A percentile compares a stretch with the other conserved stretches of the same genome.
Conservation (phyloP, 2,329 filamentous ascomycete species). For the Hypoxylon sp. region DNA sequence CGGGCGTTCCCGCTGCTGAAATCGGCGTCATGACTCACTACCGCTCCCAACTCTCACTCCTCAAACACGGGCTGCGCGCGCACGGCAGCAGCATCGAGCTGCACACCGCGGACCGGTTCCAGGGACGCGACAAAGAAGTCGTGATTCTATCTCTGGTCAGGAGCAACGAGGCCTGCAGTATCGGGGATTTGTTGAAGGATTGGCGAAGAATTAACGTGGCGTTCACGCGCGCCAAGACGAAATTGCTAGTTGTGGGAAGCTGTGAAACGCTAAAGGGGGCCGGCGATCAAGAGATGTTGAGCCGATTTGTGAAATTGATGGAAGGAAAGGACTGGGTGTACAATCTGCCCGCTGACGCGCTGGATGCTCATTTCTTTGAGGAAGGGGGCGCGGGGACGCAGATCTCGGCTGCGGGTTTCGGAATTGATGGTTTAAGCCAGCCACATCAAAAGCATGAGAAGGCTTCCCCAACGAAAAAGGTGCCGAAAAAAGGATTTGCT, state of each 20-base stretch:
- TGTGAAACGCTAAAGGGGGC: slow-evolving; percentile 82
- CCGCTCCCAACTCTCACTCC: slow-evolving; percentile 87
- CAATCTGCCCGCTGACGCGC: slow-evolving; percentile 75
- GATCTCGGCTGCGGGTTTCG: slow-evolving; percentile 54
- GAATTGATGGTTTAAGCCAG: slow-evolving; percentile 3
- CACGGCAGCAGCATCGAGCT: slow-evolving; percentile 81
- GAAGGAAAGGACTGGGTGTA: slow-evolving; percentile 84
- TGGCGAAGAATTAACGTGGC: slow-evolving; percentile 96
- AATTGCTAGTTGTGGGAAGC: slow-evolving; percentile 90
- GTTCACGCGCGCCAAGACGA: slow-evolving; percentile 92
- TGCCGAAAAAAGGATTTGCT: slow-evolving; percentile 51
- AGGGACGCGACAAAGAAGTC: slow-evolving; percentile 95
- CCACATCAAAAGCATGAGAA: slow-evolving; percentile 43
- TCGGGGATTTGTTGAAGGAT: slow-evolving; percentile 93
- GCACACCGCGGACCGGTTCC: slow-evolving; percentile 97
- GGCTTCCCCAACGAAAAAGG: slow-evolving; percentile 44
- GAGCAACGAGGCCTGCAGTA: slow-evolving; percentile 83
- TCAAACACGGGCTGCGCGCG: slow-evolving; percentile 79
- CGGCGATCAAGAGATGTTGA: slow-evolving; percentile 81
- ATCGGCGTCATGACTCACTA: slow-evolving; percentile 99
- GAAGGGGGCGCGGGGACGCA: slow-evolving; percentile 64
- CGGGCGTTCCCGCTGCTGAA: slow-evolving; percentile 80
- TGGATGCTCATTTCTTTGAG: slow-evolving; percentile 78
- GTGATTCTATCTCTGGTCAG: slow-evolving; percentile 90
- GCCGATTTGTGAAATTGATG: slow-evolving; percentile 82